Conservation (phyloP, 2,329 filamentous ascomycete species). For the Scedosporium minutisporum region DNA sequence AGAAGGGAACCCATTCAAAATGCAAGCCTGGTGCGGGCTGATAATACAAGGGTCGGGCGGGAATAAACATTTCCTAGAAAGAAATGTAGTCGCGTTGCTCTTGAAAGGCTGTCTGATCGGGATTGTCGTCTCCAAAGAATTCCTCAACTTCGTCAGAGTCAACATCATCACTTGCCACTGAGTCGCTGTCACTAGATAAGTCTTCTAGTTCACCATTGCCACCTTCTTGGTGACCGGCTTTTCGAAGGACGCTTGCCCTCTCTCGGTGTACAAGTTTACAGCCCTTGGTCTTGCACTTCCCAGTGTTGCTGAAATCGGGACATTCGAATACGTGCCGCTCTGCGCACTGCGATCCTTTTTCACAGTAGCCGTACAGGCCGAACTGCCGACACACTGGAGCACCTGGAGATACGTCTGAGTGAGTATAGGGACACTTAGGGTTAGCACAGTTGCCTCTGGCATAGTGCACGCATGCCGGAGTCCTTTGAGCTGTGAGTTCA, state of each 20-base stretch:
- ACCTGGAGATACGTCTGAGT: slow-evolving; percentile 66
- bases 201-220: slow-evolving; percentile 49
- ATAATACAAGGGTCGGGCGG: background rate
- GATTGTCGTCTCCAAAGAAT: slow-evolving; percentile 47
- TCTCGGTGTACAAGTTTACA: slow-evolving; percentile 85
- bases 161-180: slow-evolving; percentile 64
- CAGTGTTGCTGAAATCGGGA: slow-evolving; percentile 88
- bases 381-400: slow-evolving; percentile 79
- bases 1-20: background rate
- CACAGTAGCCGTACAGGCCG: slow-evolving; percentile 80
- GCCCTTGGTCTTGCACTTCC: slow-evolving; percentile 67
- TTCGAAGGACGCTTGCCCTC: slow-evolving; percentile 70
- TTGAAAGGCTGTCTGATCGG: slow-evolving; percentile 44
- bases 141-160: slow-evolving; percentile 68
- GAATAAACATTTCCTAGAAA: slow-evolving; percentile 18
- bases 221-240: slow-evolving; percentile 46
- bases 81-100: slow-evolving; percentile 51
- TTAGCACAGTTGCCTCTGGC: slow-evolving; percentile 85
- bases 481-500: slow-evolving; percentile 71
- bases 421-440: slow-evolving; percentile 74
- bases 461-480: slow-evolving; percentile 83
- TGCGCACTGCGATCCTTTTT: slow-evolving; percentile 65
- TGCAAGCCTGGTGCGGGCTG: no score
- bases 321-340: slow-evolving; percentile 89
- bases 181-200: slow-evolving; percentile 68